These are phyloP conservation scores for Podaxis sp. DNA, from an alignment of 768 basidiomycete species.

Conservation along the genomic window DNA sequence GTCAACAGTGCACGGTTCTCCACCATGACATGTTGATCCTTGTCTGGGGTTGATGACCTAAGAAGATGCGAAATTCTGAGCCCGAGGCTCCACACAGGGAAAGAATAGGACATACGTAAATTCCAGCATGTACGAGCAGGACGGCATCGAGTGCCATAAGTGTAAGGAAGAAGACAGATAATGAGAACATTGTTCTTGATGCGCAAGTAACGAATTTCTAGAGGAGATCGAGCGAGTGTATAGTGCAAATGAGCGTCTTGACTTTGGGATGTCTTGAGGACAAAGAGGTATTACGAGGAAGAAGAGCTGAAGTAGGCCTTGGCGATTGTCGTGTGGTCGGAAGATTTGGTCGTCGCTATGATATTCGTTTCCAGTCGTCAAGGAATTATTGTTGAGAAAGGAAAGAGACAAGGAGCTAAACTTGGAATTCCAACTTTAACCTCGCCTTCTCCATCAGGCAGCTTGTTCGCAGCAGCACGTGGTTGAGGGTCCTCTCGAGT, in stretches of 20 bases:
- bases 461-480: neutral
- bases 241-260: neutral
- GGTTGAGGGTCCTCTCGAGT: neutral
- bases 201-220: neutral
- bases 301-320: neutral
- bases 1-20: constrained; percentile 49
- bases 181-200: constrained; percentile 2
- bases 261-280: neutral
- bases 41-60: constrained; percentile 50
- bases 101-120: constrained; percentile 36
- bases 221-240: neutral
- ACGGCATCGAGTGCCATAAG: constrained; percentile 27
- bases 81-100: neutral
- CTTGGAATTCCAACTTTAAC: constrained; percentile 1
- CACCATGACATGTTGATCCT: constrained; percentile 49
- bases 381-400: neutral
- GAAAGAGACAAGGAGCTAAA: neutral
- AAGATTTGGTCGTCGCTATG: constrained; percentile 6
- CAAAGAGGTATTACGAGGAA: neutral
- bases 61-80: constrained; percentile 5
- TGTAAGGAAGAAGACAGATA: constrained; percentile 11
- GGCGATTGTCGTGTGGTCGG: neutral
- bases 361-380: constrained; percentile 14
- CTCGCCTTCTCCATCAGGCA: neutral
- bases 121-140: constrained; percentile 32